phyloP scores from a whole-genome alignment of 2,329 filamentous ascomycete species.

The Amauroascus niger region DNA sequence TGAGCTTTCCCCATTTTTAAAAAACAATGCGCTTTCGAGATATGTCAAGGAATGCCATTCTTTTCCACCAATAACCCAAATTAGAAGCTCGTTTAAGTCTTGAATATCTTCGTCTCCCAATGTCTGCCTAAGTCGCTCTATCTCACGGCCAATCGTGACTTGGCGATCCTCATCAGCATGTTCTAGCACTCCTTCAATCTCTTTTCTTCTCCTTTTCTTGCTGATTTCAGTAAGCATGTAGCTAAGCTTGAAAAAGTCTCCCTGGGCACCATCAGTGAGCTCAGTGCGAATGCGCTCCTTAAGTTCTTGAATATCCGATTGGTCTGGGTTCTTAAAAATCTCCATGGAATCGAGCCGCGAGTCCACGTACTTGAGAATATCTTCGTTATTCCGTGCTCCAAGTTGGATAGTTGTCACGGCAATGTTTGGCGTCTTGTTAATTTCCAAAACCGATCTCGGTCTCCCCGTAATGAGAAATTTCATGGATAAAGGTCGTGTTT shows the following conservation, averaged over 20 bases:
- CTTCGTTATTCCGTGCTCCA: constrained; percentile 18
- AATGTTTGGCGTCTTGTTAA: constrained; percentile 15
- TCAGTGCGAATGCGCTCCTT: constrained; percentile 18
- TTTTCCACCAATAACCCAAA: constrained; percentile 22
- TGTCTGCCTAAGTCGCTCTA: constrained; percentile 20
- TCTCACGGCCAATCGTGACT: constrained; percentile 22
- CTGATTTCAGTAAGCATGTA: constrained; percentile 22
- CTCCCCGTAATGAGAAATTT: constrained; percentile 19
- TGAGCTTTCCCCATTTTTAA: constrained; percentile 21
- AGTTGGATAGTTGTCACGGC: constrained; percentile 17
- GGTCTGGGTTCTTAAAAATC: constrained; percentile 18
- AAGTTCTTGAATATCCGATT: constrained; percentile 18
- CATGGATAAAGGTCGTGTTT: constrained; percentile 16
- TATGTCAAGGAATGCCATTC: constrained; percentile 16
- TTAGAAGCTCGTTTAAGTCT: constrained; percentile 25
- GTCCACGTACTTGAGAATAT: constrained; percentile 21
- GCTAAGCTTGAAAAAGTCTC: constrained; percentile 24
- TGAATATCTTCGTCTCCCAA: constrained; percentile 21
- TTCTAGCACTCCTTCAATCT: constrained; percentile 23
- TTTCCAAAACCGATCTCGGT: constrained; percentile 17
- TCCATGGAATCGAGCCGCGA: constrained; percentile 23
- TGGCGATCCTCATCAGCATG: constrained; percentile 21
- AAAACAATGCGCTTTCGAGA: constrained; percentile 20
- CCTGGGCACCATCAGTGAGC: constrained; percentile 19
- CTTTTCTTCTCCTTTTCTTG: constrained; percentile 22